phyloP scores from a whole-genome alignment of 148 eudicot genomes.

The Nyssa sinensis region DNA sequence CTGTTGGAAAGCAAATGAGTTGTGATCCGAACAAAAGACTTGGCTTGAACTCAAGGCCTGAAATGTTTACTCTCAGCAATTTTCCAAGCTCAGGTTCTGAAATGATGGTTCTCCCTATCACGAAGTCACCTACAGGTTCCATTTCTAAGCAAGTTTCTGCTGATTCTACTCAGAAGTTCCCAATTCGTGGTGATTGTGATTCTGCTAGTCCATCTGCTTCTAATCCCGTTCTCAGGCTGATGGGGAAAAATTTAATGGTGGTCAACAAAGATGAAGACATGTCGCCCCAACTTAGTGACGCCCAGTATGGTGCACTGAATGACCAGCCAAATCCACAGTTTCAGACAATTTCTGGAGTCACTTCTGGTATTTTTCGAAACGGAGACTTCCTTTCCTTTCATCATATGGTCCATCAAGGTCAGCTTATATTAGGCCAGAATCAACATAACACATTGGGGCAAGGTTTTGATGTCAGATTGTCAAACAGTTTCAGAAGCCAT shows the following conservation, averaged over 20 bases:
- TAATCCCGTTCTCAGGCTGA: conserved; percentile 68
- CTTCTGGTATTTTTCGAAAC: conserved; percentile 6
- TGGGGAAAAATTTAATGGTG: conserved; percentile 91
- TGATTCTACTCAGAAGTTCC: conserved; percentile 18
- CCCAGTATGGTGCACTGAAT: background rate
- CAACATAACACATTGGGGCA: conserved; percentile 1
- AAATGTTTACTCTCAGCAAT: conserved; percentile 16
- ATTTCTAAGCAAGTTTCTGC: conserved; percentile 21
- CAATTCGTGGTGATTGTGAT: conserved; percentile 31
- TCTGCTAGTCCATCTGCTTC: conserved; percentile 47
- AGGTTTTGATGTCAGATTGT: background rate
- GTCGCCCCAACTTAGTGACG: conserved; percentile 4
- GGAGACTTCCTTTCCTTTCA: conserved; percentile 10
- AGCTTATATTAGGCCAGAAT: conserved; percentile 11
- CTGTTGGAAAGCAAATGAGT: conserved; percentile 18
- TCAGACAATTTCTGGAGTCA: conserved; percentile 6
- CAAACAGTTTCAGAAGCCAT: conserved; percentile 13
- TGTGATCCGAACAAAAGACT: conserved; percentile 18
- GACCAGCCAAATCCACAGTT: conserved; percentile 11
- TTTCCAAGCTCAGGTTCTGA: conserved; percentile 24
- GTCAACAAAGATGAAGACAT: conserved; percentile 46
- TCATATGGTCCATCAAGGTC: conserved; percentile 13
- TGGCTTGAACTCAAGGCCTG: conserved; percentile 13
- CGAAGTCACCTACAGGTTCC: conserved; percentile 20
- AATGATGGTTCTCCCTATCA: background rate